These are phyloP conservation scores for Rosa persica DNA, from an alignment of 306 rosid genomes.

Conservation along the genomic window DNA sequence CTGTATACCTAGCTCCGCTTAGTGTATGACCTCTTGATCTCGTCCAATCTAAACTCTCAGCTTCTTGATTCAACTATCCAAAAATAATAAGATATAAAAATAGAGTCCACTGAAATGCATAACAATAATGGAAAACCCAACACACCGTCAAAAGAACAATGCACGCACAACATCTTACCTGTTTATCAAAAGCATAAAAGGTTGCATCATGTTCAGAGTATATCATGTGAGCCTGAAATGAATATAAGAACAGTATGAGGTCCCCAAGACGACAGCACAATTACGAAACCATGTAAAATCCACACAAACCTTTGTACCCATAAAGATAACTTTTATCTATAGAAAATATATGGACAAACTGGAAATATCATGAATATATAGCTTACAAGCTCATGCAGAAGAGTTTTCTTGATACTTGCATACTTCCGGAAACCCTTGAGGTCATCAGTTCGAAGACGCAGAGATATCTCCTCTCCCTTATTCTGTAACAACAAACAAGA, in stretches of 20 bases:
- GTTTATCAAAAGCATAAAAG: constrained; percentile 79
- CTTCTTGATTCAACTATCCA: constrained; percentile 83
- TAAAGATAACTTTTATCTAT: neutral
- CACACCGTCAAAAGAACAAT: neutral
- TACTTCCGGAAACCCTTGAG: constrained; percentile 92
- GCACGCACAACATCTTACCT: constrained; percentile 47
- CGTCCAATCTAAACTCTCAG: constrained; percentile 90
- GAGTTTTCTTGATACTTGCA: constrained; percentile 83
- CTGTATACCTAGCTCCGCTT: constrained; percentile 49
- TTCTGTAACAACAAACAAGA: constrained; percentile 46
- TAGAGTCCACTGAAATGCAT: constrained; percentile 13
- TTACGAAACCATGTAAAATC: neutral
- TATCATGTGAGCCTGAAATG: constrained; percentile 89
- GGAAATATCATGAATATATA: constrained; percentile 7
- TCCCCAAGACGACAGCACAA: constrained; percentile 12
- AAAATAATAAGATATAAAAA: constrained; percentile 27
- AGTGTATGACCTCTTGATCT: constrained; percentile 77
- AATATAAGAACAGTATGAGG: constrained; percentile 26
- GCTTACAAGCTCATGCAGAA: constrained; percentile 95
- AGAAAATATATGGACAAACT: neutral
- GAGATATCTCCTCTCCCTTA: constrained; percentile 90
- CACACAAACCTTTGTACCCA: neutral
- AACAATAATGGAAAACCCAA: constrained; percentile 13
- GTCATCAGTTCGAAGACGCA: constrained; percentile 95
- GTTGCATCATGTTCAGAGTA: constrained; percentile 79